Evolutionary conservation across 768 basidiomycete genomes (phyloP).

Genomic region (Leccinellum rugosiceps): DNA sequence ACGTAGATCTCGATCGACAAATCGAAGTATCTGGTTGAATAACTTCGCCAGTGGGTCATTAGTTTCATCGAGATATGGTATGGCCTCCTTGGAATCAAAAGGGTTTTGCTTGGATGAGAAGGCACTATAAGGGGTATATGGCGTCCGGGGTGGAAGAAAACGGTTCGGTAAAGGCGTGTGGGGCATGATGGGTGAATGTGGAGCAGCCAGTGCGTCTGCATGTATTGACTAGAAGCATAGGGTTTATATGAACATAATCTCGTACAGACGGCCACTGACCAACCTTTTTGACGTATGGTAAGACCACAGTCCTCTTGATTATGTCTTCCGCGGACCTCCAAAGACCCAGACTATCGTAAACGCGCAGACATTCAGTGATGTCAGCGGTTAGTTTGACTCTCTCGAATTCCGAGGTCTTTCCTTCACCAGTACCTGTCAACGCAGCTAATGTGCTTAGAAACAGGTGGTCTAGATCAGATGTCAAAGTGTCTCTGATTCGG

Average conservation of each 20-base stretch:
- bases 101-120: slow-evolving; percentile 42
- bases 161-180: slow-evolving; percentile 58
- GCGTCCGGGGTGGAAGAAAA: slow-evolving; percentile 50
- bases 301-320: slow-evolving; percentile 66
- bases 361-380: slow-evolving; percentile 72
- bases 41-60: slow-evolving; percentile 70
- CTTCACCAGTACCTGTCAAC: slow-evolving; percentile 47
- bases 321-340: slow-evolving; percentile 91
- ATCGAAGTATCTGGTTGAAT: slow-evolving; percentile 79
- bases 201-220: slow-evolving; percentile 59
- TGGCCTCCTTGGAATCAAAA: slow-evolving; percentile 30
- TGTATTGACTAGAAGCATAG: slow-evolving; percentile 61
- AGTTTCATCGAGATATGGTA: slow-evolving; percentile 59
- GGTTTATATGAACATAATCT: slow-evolving; percentile 1
- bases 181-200: slow-evolving; percentile 74
- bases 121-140: slow-evolving; percentile 51
- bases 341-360: slow-evolving; percentile 75
- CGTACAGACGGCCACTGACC: slow-evolving; percentile 35
- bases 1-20: slow-evolving; percentile 71
- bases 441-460: slow-evolving; percentile 61
- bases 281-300: slow-evolving; percentile 76
- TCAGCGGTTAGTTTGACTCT: slow-evolving; percentile 61
- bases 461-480: slow-evolving; percentile 80
- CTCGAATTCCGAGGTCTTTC: slow-evolving; percentile 58
- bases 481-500: slow-evolving; percentile 79